phyloP scores from a whole-genome alignment of 768 basidiomycete genomes.

The Guyanaporus albipodus region DNA sequence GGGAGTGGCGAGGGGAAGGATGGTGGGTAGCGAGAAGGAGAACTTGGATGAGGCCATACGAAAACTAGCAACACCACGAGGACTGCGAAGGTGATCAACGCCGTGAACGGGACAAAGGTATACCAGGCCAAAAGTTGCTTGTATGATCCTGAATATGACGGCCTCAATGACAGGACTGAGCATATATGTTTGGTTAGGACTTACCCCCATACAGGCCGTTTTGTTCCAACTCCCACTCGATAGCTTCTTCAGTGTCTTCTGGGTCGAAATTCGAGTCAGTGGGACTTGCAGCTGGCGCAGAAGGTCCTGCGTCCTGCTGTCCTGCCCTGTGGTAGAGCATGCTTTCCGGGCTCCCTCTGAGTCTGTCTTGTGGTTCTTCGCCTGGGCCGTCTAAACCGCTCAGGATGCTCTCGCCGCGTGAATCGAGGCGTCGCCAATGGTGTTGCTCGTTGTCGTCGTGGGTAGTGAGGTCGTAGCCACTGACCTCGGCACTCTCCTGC shows the following conservation, averaged over 20 bases:
- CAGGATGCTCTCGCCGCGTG: constrained; percentile 31
- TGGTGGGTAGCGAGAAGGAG: constrained; percentile 40
- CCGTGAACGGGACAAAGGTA: constrained; percentile 54
- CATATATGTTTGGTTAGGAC: constrained; percentile 12
- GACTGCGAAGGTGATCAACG: constrained; percentile 44
- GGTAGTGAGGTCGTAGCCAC: constrained; percentile 21
- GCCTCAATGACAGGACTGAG: background rate
- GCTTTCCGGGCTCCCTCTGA: constrained; percentile 35
- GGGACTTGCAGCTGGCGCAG: constrained; percentile 5
- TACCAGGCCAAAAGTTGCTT: constrained; percentile 50
- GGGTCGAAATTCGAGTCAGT: constrained; percentile 19
- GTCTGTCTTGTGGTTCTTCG: constrained; percentile 23
- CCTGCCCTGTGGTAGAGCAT: constrained; percentile 33
- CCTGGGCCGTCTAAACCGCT: constrained; percentile 27
- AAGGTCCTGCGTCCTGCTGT: constrained; percentile 31
- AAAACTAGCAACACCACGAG: constrained; percentile 49
- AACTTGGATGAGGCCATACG: constrained; percentile 40
- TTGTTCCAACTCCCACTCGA: constrained; percentile 45
- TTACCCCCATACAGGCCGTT: constrained; percentile 49
- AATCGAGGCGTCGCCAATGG: constrained; percentile 31
- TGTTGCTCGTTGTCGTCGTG: constrained; percentile 23
- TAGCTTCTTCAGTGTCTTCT: constrained; percentile 40
- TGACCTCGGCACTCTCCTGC: constrained; percentile 15
- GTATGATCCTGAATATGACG: constrained; percentile 54
- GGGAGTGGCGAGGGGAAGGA: constrained; percentile 61